Percentiles rank a stretch among this genome's conserved stretches.
Conservation (phyloP, 2,329 filamentous ascomycete genomes). For the Allantophomopsis cytisporea region DNA sequence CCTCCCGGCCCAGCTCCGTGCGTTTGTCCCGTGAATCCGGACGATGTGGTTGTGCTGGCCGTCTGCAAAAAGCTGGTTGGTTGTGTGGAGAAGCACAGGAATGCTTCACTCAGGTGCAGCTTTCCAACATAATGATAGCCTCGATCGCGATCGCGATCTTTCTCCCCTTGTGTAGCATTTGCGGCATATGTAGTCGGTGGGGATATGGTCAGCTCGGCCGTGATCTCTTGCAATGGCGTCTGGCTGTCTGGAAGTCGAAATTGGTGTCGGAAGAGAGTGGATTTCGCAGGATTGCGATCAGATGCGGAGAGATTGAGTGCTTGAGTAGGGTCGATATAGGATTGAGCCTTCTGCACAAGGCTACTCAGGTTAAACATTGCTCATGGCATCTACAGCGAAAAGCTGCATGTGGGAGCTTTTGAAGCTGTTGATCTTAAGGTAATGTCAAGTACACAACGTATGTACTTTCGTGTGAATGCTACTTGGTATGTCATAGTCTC, state of each 20-base stretch:
- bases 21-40: slow-evolving; percentile 81
- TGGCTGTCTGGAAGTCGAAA: slow-evolving; percentile 90
- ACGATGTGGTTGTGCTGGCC: slow-evolving; percentile 67
- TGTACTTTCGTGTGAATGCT: too few species aligned
- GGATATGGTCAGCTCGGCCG: slow-evolving; percentile 83
- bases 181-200: slow-evolving; percentile 30
- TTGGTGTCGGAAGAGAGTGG: slow-evolving; percentile 85
- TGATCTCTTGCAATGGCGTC: slow-evolving; percentile 90
- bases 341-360: slow-evolving; percentile 91
- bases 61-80: slow-evolving; percentile 74
- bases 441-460: too few species aligned
- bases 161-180: slow-evolving; percentile 57
- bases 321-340: slow-evolving; percentile 82
- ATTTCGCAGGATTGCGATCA: slow-evolving; percentile 78
- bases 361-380: slow-evolving; percentile 55
- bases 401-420: too few species aligned
- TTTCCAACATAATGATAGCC: slow-evolving; percentile 87
- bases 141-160: slow-evolving; percentile 47
- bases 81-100: slow-evolving; percentile 92
- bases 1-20: slow-evolving; percentile 85
- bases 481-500: too few species aligned
- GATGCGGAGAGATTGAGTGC: slow-evolving; percentile 59
- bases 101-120: slow-evolving; percentile 86
- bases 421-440: too few species aligned
- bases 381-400: slow-evolving; percentile 13